Conservation (phyloP, 2,329 filamentous ascomycete species). For the Ascosphaera apis region DNA sequence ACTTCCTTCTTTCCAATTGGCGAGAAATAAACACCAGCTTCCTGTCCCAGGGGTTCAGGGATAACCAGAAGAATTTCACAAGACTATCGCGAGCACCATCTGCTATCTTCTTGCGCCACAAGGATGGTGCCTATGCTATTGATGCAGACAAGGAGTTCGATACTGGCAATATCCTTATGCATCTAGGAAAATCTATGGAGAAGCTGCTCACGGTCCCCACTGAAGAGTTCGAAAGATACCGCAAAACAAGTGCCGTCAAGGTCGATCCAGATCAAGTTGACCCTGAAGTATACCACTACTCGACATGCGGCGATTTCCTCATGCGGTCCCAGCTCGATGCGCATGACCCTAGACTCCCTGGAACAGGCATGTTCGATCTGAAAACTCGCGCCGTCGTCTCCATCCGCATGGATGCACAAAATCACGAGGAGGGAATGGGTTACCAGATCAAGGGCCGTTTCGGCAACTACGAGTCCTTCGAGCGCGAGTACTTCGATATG, state of each 20-base stretch:
- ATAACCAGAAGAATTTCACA: conserved; percentile 45
- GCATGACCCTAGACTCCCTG: conserved; percentile 62
- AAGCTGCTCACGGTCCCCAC: conserved; percentile 71
- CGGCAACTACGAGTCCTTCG: conserved; percentile 74
- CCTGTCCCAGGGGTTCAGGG: conserved; percentile 43
- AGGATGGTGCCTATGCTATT: conserved; percentile 74
- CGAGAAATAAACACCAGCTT: conserved; percentile 43
- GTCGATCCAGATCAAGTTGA: conserved; percentile 44
- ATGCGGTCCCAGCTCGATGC: conserved; percentile 93
- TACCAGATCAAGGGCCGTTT: conserved; percentile 63
- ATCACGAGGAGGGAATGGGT: conserved; percentile 51
- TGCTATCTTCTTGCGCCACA: conserved; percentile 60
- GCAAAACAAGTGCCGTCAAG: conserved; percentile 41
- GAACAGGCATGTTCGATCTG: conserved; percentile 82
- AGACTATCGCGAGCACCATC: conserved; percentile 47
- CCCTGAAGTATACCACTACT: conserved; percentile 70
- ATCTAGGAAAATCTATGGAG: conserved; percentile 89
- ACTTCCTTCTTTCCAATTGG: conserved; percentile 73
- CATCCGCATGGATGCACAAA: conserved; percentile 62
- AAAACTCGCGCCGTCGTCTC: conserved; percentile 85
- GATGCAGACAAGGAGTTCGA: conserved; percentile 91
- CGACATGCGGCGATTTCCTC: conserved; percentile 63
- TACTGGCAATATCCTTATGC: conserved; percentile 61
- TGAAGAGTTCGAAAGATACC: conserved; percentile 67
- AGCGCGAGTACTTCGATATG: conserved; percentile 94